Evolutionary conservation across 805 yeast species (phyloP), one percentile per base, ranked within the genome.

Genomic region (Barnettozyma sp.): DNA sequence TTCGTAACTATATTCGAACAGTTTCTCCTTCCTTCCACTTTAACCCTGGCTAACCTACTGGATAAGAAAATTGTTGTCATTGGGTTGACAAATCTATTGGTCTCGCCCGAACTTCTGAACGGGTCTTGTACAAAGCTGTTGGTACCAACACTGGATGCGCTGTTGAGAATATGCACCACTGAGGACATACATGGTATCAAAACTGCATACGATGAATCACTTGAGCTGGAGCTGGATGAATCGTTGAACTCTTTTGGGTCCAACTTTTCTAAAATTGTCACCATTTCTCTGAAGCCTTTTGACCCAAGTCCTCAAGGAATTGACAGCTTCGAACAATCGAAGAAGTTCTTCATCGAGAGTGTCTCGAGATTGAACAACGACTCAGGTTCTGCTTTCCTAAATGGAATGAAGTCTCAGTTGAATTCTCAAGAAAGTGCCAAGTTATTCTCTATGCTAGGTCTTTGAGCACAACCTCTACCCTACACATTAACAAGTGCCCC

Each of bases 181-280:
- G 62, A 62, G 32, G 59, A 71, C 26, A 59, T 65, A 30, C 60
- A 56, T 9, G 42, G 45, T 15, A 42, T 46, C 18, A 58, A 59
- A 30, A 40, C 58, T 26, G 64, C 57, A 14, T 48, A 50, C n/a
- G 63, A 66, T 26, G 64, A 58, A 33, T 43, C 65, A 30, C 67
- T 60, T 2, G 63, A 60, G 4, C 56, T 63, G 26, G 81, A 79
- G 45, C 49, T 71, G 21, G 87, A 82, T 35, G 95, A 87, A 42
- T n/a, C n/a, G n/a, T 70, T 80, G 33, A 60, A 87, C 1, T 67
- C 92, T 3, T 92, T 88, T 59, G 97, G 97, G 2, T 80, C 96
- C 0, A 76, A 79, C 35, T 92, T 75, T 58, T 83, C 94, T 35
- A 78, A 73, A 51, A 65, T 92, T 40, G 75, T 71, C 1, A 71